Conservation (phyloP, 306 rosid species). For the Neltuma alba region DNA sequence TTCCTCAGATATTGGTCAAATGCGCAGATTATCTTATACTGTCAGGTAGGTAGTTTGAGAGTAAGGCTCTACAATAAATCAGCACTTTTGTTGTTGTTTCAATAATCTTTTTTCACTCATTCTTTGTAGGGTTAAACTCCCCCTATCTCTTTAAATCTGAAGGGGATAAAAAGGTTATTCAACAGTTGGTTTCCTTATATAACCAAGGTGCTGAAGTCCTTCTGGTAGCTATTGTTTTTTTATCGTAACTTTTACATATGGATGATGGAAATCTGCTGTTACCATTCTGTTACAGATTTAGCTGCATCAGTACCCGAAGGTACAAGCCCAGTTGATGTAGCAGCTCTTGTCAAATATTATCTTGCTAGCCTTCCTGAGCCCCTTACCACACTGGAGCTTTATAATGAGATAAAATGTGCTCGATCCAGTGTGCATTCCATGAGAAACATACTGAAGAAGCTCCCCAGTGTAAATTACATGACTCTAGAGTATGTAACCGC, state of each 20-base stretch:
- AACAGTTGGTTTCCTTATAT: constrained; percentile 78
- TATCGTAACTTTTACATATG: constrained; percentile 33
- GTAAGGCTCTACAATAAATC: constrained; percentile 23
- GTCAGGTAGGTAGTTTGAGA: constrained; percentile 71
- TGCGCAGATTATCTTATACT: constrained; percentile 89
- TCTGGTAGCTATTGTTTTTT: constrained; percentile 28
- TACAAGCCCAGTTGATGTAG: constrained; percentile 78
- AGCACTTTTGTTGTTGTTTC: constrained; percentile 15
- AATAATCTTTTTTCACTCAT: constrained; percentile 30
- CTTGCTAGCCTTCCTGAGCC: constrained; percentile 98
- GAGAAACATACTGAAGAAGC: constrained; percentile 78
- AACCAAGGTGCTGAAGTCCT: constrained; percentile 68
- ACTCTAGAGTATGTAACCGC: constrained; percentile 93
- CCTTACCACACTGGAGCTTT: constrained; percentile 77
- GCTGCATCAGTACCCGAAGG: constrained; percentile 80
- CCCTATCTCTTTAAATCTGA: constrained; percentile 79
- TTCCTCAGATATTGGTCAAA: constrained; percentile 81
- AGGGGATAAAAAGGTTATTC: constrained; percentile 83
- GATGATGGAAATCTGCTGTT: constrained; percentile 19
- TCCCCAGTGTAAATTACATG: constrained; percentile 89
- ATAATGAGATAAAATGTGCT: constrained; percentile 74
- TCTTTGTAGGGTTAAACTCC: constrained; percentile 68
- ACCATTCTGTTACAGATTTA: constrained; percentile 58
- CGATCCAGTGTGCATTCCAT: constrained; percentile 72
- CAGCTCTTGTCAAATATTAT: constrained; percentile 84